Base-by-base conservation (phyloP, 2,329 filamentous ascomycete species). In the Xylaria sp. region DNA sequence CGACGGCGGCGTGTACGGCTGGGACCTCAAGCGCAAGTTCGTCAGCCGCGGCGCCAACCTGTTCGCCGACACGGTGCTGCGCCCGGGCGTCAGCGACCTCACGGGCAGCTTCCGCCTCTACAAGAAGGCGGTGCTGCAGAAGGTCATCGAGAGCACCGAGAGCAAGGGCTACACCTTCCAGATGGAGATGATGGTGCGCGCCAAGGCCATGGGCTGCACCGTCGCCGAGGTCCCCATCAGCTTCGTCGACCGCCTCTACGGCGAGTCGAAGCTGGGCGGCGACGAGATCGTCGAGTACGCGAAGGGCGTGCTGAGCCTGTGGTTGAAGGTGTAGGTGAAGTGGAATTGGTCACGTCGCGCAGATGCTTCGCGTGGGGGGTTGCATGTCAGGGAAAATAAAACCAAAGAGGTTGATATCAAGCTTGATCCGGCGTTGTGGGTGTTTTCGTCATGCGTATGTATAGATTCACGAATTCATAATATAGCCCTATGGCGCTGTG, bases 111-210 rank as follows among this genome's bases (percentile, higher is more conserved):
- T 98, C 83, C 85, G 96, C 71, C 81, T 99, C 80, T 99, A 99
- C 82, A 98, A 97, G 90, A 94, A 92, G 83, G 84, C 85, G 68
- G 93, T 97, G 70, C 82, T 99, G 77, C 89, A 97, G 81, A 94
- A 93, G 85, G 93, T 97, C 67, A 98, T 99, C 76, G 85, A 87
- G 77, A 93, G 88, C 81, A 98, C 94, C 8, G 92, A 98, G 86
- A 96, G 93, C 79, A 97, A 98, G 84, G 96, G 96, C 2, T 99
- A 98, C 81, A 95, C 92, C 48, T 99, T 99, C 86, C 96, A 99
- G 89, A 99, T 99, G 96, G 95, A 98, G 86, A 92, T 99, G 90
- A 98, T 98, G 91, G 95, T 98, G 8, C 88, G 94, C 70, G 96
- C 96, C 39, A 98, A 98, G 88, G 93, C 92, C 17, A 94, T 98